Percentiles rank a stretch among this genome's conserved stretches.
Conservation (phyloP, 805 yeast genomes). For the Maudiozyma saulgeensis region DNA sequence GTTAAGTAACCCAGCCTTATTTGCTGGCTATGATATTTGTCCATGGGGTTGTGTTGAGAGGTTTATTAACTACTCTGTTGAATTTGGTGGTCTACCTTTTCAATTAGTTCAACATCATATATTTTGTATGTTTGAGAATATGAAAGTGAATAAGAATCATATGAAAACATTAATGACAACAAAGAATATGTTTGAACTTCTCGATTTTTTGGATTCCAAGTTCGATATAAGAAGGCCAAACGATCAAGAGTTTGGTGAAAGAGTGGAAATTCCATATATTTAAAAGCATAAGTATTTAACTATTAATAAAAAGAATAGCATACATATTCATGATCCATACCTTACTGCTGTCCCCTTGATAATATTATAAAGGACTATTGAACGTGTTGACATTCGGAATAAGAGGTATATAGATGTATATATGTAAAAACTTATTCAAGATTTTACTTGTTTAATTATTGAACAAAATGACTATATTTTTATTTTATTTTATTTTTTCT, state of each 20-base stretch:
- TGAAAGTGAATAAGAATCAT: constrained; percentile 36
- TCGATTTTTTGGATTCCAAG: constrained; percentile 73
- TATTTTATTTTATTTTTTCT: too few species aligned
- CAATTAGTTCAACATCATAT: constrained; percentile 81
- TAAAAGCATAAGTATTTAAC: neutral
- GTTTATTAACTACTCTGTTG: constrained; percentile 68
- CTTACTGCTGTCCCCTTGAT: too few species aligned
- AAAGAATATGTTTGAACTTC: constrained; percentile 47
- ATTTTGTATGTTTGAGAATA: constrained; percentile 68
- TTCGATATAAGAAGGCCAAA: constrained; percentile 59
- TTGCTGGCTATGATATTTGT: constrained; percentile 59
- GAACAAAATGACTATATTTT: too few species aligned
- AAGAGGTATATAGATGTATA: too few species aligned
- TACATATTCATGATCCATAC: neutral
- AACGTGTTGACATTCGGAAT: too few species aligned
- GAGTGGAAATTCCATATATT: constrained; percentile 35
- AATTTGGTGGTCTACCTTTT: constrained; percentile 72
- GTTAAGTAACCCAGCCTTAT: constrained; percentile 77
- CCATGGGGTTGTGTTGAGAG: constrained; percentile 90
- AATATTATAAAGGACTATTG: too few species aligned
- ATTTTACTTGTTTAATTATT: too few species aligned
- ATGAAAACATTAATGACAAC: constrained; percentile 57
- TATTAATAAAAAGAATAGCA: neutral
- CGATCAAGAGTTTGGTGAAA: constrained; percentile 60
- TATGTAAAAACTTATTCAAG: too few species aligned